Evolutionary conservation across 768 basidiomycete species (phyloP), one percentile per base, ranked within the genome.

Genomic region (Calocera cornea): DNA sequence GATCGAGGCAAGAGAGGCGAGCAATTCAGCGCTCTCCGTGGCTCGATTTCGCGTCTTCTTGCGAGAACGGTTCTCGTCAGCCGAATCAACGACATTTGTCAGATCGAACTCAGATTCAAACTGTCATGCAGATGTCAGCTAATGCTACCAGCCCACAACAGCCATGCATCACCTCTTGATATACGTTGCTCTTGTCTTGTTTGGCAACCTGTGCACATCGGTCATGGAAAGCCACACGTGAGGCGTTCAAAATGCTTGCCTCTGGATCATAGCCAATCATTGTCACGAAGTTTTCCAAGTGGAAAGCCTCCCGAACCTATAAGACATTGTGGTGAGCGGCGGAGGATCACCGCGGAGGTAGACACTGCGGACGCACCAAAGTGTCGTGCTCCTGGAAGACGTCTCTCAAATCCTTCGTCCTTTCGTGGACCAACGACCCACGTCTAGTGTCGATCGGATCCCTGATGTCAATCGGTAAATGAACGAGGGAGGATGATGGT

Each of bases 291-390:
- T 87, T 80, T 70, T 94, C 88, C 77, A 95, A 81, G 73, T 97
- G 94, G 76, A 95, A 97, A 68, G 84, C 80, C 76, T 97, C 92
- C 68, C 94, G 84, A 63, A 95, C 81, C 88, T 92, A 69, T 44
- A 24, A 47, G 16, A 67, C 16, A 68, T 31, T 60, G 29, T 64
- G 33, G 68, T 67, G 60, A 44, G 66, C 41, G 47, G 44, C n/a
- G 36, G 36, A 64, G 41, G 34, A 34, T 34, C 24, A 19, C 10
- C 19, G 36, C 38, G 31, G n/a, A 34, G n/a, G 11, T 64, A 2
- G 29, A 33, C 7, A 24, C 29, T 11, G 41, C 2, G 65, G 65
- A 82, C 90, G 72, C 74, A 92, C 91, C 77, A 89, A 75, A 71
- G 82, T 81, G 74, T 93, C 91, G 77, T 92, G 91, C 70, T 73